A percentile compares a stretch with the other conserved stretches of the same genome.
phyloP scores from a whole-genome alignment of 106 monocot genomes.

The Posidonia australis region DNA sequence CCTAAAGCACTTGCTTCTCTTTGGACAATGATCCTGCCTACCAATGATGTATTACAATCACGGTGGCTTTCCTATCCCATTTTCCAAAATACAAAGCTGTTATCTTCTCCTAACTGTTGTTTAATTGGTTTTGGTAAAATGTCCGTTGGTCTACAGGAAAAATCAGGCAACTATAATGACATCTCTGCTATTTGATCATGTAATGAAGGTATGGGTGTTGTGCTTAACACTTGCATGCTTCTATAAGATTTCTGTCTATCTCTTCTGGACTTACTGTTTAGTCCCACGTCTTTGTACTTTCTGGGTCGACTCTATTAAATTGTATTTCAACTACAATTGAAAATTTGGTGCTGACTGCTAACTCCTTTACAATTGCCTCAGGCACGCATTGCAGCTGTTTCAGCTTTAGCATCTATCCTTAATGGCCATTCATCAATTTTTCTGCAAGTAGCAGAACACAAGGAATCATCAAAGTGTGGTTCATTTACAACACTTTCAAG shows the following conservation, averaged over 20 bases:
- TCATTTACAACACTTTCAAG: conserved; percentile 88
- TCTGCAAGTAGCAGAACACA: conserved; percentile 82
- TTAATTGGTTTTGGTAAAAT: background rate
- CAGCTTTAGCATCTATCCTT: conserved; percentile 62
- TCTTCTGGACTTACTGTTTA: background rate
- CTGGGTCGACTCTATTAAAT: background rate
- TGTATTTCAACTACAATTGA: background rate
- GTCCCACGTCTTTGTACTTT: background rate
- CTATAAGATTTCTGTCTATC: too few species aligned
- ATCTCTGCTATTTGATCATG: conserved; percentile 84
- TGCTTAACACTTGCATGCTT: too few species aligned
- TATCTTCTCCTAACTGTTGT: background rate
- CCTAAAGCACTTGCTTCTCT: conserved; percentile 77
- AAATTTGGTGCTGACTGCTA: background rate
- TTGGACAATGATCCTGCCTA: conserved; percentile 79
- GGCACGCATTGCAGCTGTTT: conserved; percentile 63
- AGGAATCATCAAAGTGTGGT: conserved; percentile 49
- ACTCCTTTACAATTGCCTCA: conserved; percentile 11
- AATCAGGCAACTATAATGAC: conserved; percentile 68
- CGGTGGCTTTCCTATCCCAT: conserved; percentile 23
- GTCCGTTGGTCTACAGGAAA: conserved; percentile 39
- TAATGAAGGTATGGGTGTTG: conserved; percentile 45
- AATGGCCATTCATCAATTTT: conserved; percentile 56
- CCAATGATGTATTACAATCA: conserved; percentile 68
- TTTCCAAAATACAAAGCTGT: background rate